These are phyloP conservation scores for Stereum hirsutum DNA, from an alignment of 1,284 basidiomycete genomes.

Conservation along the genomic window DNA sequence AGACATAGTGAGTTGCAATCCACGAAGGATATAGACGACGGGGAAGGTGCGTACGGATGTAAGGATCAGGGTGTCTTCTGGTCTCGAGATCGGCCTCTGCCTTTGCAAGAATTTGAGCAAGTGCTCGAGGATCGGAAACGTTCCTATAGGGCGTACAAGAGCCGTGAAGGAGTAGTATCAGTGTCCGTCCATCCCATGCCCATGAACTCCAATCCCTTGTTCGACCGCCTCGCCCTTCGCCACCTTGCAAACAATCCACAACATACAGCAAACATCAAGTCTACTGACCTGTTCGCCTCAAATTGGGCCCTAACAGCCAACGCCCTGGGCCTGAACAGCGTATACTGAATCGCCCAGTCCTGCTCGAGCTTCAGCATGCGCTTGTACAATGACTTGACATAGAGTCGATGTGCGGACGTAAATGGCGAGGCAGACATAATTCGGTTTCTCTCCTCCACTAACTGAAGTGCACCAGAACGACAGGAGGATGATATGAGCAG, in stretches of 20 bases:
- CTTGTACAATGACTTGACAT: constrained; percentile 90
- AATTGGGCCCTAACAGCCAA: constrained; percentile 86
- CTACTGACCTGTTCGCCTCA: constrained; percentile 77
- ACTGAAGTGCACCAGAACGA: too few species aligned
- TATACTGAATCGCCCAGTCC: constrained; percentile 83
- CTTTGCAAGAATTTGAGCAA: constrained; percentile 73
- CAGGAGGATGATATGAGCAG: too few species aligned
- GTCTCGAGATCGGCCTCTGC: constrained; percentile 72
- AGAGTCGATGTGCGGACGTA: constrained; percentile 71
- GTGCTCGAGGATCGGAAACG: constrained; percentile 79
- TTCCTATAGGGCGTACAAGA: constrained; percentile 43
- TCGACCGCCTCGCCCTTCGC: not conserved
- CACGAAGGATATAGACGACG: constrained; percentile 14
- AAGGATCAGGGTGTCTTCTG: constrained; percentile 82
- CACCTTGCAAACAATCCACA: too few species aligned
- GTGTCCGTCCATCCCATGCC: not conserved
- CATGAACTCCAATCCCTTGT: not conserved
- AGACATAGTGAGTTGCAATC: not conserved
- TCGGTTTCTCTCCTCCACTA: constrained; percentile 7
- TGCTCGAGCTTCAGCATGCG: constrained; percentile 79
- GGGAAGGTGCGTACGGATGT: constrained; percentile 58
- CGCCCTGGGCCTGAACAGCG: constrained; percentile 80
- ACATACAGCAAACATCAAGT: not conserved
- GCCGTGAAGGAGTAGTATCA: not conserved
- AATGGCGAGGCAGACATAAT: constrained; percentile 42